A percentile compares a stretch with the other conserved stretches of the same genome.
phyloP scores from a whole-genome alignment of 139 green algal genomes.

The Chlorella vulgaris region DNA sequence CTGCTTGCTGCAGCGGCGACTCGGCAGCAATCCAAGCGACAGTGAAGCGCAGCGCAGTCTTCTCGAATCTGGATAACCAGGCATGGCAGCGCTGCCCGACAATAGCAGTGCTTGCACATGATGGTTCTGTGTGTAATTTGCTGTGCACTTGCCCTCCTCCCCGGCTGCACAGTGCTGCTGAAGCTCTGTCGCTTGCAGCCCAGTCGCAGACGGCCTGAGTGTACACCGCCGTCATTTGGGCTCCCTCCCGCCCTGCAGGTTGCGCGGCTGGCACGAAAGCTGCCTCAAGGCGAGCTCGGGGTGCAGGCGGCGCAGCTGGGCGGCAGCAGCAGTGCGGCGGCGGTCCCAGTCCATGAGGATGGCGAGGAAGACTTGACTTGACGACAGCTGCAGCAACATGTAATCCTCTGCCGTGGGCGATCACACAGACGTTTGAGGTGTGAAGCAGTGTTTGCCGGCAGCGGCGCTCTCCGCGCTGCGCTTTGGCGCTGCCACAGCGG shows the following conservation, averaged over 20 bases:
- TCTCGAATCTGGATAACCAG: slow-evolving; percentile 25
- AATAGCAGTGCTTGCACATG: too few species aligned
- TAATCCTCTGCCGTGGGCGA: background rate
- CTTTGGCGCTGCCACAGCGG: too few species aligned
- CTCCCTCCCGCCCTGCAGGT: slow-evolving; percentile 28
- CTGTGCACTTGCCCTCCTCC: too few species aligned
- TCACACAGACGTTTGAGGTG: too few species aligned
- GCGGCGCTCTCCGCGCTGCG: too few species aligned
- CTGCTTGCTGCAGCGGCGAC: slow-evolving; percentile 10
- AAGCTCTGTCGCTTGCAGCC: background rate
- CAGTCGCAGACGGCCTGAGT: background rate
- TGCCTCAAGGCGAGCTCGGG: slow-evolving; percentile 50
- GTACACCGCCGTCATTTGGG: too few species aligned
- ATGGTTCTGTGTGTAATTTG: too few species aligned
- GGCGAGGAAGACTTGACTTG: slow-evolving; percentile 62
- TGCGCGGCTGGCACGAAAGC: slow-evolving; percentile 53
- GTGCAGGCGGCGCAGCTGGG: slow-evolving; percentile 39
- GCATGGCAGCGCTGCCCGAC: background rate
- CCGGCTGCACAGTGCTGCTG: too few species aligned
- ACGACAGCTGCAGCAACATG: too few species aligned
- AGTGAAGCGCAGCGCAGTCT: slow-evolving; percentile 16
- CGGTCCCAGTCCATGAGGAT: slow-evolving; percentile 6
- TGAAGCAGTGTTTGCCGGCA: too few species aligned
- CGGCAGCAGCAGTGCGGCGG: background rate
- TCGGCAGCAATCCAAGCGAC: background rate